A percentile compares a stretch with the other conserved stretches of the same genome.
Conservation (phyloP, 768 basidiomycete genomes). For the Hericium rajendrae region DNA sequence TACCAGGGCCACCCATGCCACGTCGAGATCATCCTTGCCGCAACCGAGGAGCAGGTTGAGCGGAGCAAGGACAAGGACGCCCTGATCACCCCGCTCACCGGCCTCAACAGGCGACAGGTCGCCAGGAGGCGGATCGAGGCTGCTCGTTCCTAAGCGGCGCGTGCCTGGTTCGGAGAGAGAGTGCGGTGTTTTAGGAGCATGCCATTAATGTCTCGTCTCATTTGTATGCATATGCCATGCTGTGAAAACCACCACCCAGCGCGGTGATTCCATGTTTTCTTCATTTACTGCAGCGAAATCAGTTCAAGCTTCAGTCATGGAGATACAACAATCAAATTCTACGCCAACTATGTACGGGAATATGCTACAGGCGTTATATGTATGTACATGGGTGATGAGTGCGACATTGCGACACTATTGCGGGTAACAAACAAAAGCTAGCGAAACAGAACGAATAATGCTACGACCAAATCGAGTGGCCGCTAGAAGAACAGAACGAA, state of each 20-base stretch:
- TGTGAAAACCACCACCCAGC: slow-evolving; percentile 4
- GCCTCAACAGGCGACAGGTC: slow-evolving; percentile 78
- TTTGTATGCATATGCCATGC: slow-evolving; percentile 13
- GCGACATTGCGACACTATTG: too few species aligned
- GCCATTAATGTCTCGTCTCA: slow-evolving; percentile 17
- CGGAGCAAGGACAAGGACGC: slow-evolving; percentile 80
- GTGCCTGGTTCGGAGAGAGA: slow-evolving; percentile 15
- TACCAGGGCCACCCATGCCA: slow-evolving; percentile 98
- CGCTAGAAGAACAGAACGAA: too few species aligned
- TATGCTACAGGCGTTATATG: too few species aligned
- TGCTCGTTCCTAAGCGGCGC: slow-evolving; percentile 41
- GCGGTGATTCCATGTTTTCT: too few species aligned
- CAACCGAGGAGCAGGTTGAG: slow-evolving; percentile 76
- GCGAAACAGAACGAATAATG: too few species aligned
- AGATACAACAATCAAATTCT: too few species aligned
- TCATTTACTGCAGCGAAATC: too few species aligned
- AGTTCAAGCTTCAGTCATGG: too few species aligned
- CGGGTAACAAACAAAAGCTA: too few species aligned
- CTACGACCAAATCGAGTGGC: too few species aligned
- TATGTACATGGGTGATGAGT: too few species aligned
- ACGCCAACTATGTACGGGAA: too few species aligned
- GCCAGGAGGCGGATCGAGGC: slow-evolving; percentile 86
- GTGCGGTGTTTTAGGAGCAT: slow-evolving; percentile 13
- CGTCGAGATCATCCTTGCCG: slow-evolving; percentile 87
- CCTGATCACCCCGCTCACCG: slow-evolving; percentile 39